phyloP scores from a whole-genome alignment of 1,284 basidiomycete species.

The Sparassis latifolia region DNA sequence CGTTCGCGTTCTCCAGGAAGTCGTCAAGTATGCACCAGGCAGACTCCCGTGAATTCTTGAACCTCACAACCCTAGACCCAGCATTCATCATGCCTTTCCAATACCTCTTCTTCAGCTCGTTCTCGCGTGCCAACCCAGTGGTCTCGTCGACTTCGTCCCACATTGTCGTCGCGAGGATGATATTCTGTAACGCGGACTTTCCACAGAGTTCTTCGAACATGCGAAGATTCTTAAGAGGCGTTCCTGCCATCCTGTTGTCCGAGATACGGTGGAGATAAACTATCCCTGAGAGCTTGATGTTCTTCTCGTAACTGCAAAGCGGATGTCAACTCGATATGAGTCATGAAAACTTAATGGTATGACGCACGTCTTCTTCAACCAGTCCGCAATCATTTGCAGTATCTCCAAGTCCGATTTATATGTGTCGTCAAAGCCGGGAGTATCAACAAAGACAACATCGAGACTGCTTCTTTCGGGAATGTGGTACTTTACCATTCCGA shows the following conservation, averaged over 20 bases:
- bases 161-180: conserved; percentile 21
- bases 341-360: background rate
- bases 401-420: conserved; percentile 31
- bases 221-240: conserved; percentile 41
- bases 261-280: conserved; percentile 52
- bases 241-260: conserved; percentile 44
- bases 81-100: too few relatives aligned
- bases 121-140: conserved; percentile 5
- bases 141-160: conserved; percentile 16
- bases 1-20: too few relatives aligned
- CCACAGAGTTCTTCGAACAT: conserved; percentile 48
- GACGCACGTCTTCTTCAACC: conserved; percentile 21
- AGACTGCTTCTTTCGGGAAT: background rate
- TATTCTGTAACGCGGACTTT: conserved; percentile 30
- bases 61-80: too few relatives aligned
- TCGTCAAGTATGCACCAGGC: too few relatives aligned
- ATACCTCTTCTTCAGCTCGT: conserved; percentile 7
- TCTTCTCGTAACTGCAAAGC: conserved; percentile 28
- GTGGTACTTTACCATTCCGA: background rate
- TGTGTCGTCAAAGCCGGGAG: conserved; percentile 38
- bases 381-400: conserved; percentile 23
- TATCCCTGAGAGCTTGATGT: conserved; percentile 37
- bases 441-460: conserved; percentile 23
- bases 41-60: too few relatives aligned
- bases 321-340: background rate